Evolutionary conservation across 2,329 filamentous ascomycete species (phyloP), one percentile per base, ranked within the genome.

Genomic region (Pseudocercospora cruenta): DNA sequence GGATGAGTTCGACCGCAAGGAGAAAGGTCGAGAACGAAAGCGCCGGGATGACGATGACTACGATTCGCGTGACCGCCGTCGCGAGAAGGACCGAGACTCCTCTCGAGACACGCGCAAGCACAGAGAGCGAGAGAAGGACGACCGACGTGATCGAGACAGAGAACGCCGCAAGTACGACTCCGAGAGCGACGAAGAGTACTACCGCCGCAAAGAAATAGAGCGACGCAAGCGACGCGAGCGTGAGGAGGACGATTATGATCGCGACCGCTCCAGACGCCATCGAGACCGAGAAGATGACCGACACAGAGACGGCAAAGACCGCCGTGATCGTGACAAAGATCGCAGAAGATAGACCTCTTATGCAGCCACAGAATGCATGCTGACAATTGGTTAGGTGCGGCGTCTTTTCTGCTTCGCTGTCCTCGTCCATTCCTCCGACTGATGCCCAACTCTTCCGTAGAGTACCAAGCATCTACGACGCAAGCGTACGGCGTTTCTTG

Each of bases 1-100:
- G 54, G 72, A 76, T 19, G 80, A 80, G 47, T 78, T 82, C 67
- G 78, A 80, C 45, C 72, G 74, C 39, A 78, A 78, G 36, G 77
- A 81, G 59, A 76, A 75, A 60, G 77, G 79, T 57, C 77, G 78
- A 58, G 78, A 73, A 60, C 67, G 71, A 45, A 63, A 67, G 71
- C 58, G 62, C 26, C 58, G 66, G 51, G 60, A 69, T 36, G 62
- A 66, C 36, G 53, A 59, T n/a, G 63, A 69, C 21, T 51, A 61
- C n/a, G 67, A 67, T 10, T 66, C 61, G 19, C 63, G 63, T 33
- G 66, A 70, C 43, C 60, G 65, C 36, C 63, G 66, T 36, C 66
- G 67, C 14, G 69, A 69, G 10, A 68, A 67, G 47, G 67, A 62
- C 36, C 63, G 63, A 12, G 65, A 64, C 24, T 39, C 51, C 1